Evolutionary conservation across 208 protist species (phyloP).

Genomic region (Trypanosoma lewisi): DNA sequence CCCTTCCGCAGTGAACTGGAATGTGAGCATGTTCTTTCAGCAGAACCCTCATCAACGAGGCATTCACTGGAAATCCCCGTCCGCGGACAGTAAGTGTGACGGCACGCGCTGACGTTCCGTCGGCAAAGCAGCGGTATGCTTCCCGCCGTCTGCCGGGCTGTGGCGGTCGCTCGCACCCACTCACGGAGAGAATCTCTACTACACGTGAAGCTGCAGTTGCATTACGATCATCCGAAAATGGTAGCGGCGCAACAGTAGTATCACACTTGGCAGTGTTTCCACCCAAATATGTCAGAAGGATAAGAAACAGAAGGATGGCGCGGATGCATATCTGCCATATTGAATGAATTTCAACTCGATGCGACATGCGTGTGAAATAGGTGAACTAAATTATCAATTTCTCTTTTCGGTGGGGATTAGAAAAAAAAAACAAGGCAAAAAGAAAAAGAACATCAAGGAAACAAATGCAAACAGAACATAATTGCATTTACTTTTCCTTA

Average conservation of each 20-base stretch:
- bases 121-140: constrained; percentile 57
- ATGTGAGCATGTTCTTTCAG: constrained; percentile 18
- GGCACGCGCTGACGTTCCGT: constrained; percentile 1
- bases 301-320: no score
- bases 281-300: no score
- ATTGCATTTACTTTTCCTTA: background rate
- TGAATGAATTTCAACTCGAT: no score
- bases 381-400: no score
- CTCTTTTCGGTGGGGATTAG: no score
- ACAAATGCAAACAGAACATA: background rate
- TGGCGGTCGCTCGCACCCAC: constrained; percentile 38
- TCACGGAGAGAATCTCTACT: constrained; percentile 51
- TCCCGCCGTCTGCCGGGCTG: constrained; percentile 14
- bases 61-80: constrained; percentile 39
- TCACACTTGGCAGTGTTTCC: no score
- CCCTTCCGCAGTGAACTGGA: background rate
- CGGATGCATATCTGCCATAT: no score
- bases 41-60: constrained; percentile 6
- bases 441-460: constrained; percentile 3
- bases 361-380: no score
- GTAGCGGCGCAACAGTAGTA: background rate
- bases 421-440: no score
- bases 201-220: background rate
- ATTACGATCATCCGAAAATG: background rate
- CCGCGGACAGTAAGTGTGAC: constrained; percentile 50